Conservation (phyloP, 306 rosid species). For the Luffa aegyptiaca region DNA sequence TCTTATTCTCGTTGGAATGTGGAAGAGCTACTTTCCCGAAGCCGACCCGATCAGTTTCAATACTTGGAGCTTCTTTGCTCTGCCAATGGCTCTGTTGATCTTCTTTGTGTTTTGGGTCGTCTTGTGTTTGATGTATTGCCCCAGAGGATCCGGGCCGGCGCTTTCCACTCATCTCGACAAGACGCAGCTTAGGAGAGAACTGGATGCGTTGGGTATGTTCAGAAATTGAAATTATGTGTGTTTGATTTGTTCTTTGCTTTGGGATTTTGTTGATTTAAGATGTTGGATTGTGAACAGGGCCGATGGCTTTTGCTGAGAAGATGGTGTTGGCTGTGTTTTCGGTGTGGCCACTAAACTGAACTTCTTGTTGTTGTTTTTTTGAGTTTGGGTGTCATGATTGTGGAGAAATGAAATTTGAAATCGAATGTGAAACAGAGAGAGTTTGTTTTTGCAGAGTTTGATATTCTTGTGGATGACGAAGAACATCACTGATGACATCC, state of each 20-base stretch:
- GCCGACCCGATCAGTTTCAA: conserved; percentile 67
- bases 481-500: conserved; percentile 70
- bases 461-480: conserved; percentile 88
- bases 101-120: conserved; percentile 48
- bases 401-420: not conserved
- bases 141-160: conserved; percentile 31
- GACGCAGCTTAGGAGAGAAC: conserved; percentile 61
- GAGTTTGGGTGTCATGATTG: not conserved
- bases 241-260: not conserved
- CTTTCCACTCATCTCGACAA: conserved; percentile 54
- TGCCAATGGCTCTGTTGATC: conserved; percentile 47
- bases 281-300: conserved; percentile 35
- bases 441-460: conserved; percentile 32
- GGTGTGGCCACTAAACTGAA: conserved; percentile 27
- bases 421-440: not conserved
- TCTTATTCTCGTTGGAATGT: conserved; percentile 68
- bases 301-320: conserved; percentile 86
- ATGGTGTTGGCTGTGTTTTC: conserved; percentile 58
- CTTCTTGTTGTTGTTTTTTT: not conserved
- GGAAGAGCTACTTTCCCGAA: conserved; percentile 56
- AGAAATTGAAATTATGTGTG: not conserved
- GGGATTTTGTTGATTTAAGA: not conserved
- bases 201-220: conserved; percentile 49
- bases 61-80: conserved; percentile 54
- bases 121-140: conserved; percentile 45